Percentiles rank a stretch among this genome's conserved stretches.
phyloP scores from a whole-genome alignment of 306 rosid genomes.

The Cucumis hystrix region DNA sequence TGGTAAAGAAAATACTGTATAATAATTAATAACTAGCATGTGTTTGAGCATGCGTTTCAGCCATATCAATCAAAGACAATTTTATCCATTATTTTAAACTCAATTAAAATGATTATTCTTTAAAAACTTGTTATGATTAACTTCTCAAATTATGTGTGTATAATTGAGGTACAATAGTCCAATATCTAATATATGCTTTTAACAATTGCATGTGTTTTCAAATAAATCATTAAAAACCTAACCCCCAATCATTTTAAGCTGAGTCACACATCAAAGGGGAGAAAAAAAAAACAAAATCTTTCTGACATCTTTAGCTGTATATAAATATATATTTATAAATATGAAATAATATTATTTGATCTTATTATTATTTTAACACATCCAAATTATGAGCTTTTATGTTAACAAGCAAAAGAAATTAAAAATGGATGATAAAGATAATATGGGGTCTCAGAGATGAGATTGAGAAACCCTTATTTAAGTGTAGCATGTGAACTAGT shows the following conservation, averaged over 20 bases:
- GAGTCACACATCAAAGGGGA: not conserved
- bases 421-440: not conserved
- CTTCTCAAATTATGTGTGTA: not conserved
- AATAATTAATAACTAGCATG: too few relatives aligned
- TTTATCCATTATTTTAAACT: not conserved
- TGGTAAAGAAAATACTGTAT: too few relatives aligned
- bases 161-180: not conserved
- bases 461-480: not conserved
- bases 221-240: not conserved
- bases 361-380: not conserved
- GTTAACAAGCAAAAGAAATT: not conserved
- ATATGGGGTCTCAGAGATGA: not conserved
- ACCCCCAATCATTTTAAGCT: not conserved
- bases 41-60: too few relatives aligned
- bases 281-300: not conserved
- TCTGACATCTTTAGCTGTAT: not conserved
- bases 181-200: not conserved
- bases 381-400: not conserved
- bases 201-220: not conserved
- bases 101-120: not conserved
- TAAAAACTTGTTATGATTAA: not conserved
- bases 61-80: too few relatives aligned
- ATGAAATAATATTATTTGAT: not conserved
- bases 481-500: not conserved
- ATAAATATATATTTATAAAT: not conserved